These are phyloP conservation scores for Inonotus hispidus DNA, from an alignment of 1,284 basidiomycete species.

Conservation along the genomic window DNA sequence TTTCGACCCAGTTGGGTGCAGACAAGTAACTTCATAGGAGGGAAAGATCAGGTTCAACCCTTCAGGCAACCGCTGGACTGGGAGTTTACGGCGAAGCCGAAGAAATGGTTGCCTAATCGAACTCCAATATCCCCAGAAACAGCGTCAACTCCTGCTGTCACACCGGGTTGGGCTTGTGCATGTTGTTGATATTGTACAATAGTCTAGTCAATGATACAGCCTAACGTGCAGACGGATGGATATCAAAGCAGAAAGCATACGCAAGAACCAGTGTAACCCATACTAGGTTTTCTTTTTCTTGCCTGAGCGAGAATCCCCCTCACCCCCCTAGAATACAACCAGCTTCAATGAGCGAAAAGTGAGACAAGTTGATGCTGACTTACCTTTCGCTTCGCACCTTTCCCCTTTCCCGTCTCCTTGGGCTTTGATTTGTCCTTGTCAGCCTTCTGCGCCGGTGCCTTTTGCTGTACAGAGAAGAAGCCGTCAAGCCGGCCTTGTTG, in stretches of 20 bases:
- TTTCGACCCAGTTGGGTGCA: no score
- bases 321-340: slow-evolving; percentile 25
- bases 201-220: no score
- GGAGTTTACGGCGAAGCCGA: no score
- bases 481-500: slow-evolving; percentile 96
- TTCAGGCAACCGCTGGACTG: no score
- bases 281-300: slow-evolving; percentile 32
- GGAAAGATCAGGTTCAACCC: no score
- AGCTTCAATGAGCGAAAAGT: background rate
- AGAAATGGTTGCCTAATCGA: no score
- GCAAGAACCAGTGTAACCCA: slow-evolving; percentile 1
- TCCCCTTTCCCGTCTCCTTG: slow-evolving; percentile 32
- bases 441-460: slow-evolving; percentile 37
- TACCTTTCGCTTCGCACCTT: slow-evolving; percentile 68
- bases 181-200: background rate
- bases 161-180: background rate
- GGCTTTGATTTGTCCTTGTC: slow-evolving; percentile 31
- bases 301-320: slow-evolving; percentile 23
- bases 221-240: no score
- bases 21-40: no score
- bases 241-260: background rate
- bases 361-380: slow-evolving; percentile 14
- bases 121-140: no score
- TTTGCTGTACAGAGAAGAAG: slow-evolving; percentile 80
- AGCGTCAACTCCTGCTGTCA: background rate